A percentile compares a stretch with the other conserved stretches of the same genome.
Evolutionary conservation across 2,329 filamentous ascomycete species (phyloP).

Genomic region (Zalaria obscura): DNA sequence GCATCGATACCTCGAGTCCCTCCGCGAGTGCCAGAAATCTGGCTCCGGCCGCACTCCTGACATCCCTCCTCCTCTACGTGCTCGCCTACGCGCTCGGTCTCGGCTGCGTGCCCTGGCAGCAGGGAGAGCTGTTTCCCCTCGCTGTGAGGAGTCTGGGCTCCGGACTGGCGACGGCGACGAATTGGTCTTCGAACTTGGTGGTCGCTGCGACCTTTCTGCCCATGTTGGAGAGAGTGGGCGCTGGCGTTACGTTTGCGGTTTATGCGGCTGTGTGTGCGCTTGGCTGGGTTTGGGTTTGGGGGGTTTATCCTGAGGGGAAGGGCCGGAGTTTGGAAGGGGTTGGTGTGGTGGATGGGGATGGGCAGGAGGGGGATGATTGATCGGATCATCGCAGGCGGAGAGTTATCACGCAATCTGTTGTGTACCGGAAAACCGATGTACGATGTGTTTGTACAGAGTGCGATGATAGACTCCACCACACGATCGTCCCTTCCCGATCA

Average conservation of each 20-base stretch:
- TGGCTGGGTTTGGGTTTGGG: conserved; percentile 56
- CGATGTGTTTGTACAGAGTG: too few species aligned
- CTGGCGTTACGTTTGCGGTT: conserved; percentile 64
- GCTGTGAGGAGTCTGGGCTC: conserved; percentile 59
- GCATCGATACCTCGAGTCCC: conserved; percentile 33
- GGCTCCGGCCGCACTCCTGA: conserved; percentile 41
- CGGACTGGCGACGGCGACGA: conserved; percentile 63
- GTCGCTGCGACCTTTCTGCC: conserved; percentile 79
- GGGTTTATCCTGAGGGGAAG: conserved; percentile 73
- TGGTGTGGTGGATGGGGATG: conserved; percentile 20
- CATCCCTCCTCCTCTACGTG: conserved; percentile 70
- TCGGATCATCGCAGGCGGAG: too few species aligned
- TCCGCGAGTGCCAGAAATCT: conserved; percentile 6
- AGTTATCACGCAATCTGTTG: too few species aligned
- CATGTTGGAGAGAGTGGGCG: conserved; percentile 63
- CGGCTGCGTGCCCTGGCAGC: conserved; percentile 92
- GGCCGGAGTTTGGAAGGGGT: conserved; percentile 72
- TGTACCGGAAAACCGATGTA: too few species aligned
- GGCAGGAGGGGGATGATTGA: too few species aligned
- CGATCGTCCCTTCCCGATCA: too few species aligned
- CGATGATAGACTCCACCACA: too few species aligned
- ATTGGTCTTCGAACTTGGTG: conserved; percentile 77
- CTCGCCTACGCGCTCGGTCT: conserved; percentile 75
- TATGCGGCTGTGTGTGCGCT: conserved; percentile 58
- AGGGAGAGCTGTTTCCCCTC: conserved; percentile 73